phyloP scores from a whole-genome alignment of 352 stramenopile genomes.

The Thalassiosira mediterranea region DNA sequence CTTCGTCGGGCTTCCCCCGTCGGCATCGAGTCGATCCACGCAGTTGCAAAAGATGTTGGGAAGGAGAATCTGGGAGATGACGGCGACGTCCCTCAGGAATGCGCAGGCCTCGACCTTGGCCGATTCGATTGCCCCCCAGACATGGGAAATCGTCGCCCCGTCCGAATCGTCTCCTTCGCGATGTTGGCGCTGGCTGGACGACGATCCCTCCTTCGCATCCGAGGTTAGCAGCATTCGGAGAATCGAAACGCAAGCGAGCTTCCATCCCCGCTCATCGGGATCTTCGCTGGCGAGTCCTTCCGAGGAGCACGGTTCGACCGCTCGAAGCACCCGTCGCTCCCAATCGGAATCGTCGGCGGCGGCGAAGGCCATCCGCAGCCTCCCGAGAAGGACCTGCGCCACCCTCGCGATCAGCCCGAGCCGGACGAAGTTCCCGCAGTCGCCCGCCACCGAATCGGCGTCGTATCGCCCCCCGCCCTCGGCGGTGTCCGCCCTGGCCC shows the following conservation, averaged over 20 bases:
- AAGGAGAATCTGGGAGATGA: slow-evolving; percentile 74
- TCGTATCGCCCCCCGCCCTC: slow-evolving; percentile 48
- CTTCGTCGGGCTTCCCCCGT: slow-evolving; percentile 4
- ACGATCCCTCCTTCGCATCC: background rate
- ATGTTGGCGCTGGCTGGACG: no score
- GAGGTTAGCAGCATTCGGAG: slow-evolving; percentile 25
- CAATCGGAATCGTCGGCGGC: slow-evolving; percentile 10
- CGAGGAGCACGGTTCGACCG: slow-evolving; percentile 12
- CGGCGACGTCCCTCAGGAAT: slow-evolving; percentile 66
- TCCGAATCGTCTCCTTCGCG: no score
- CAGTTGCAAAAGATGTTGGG: slow-evolving; percentile 50
- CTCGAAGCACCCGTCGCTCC: slow-evolving; percentile 22
- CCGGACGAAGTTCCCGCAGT: slow-evolving; percentile 74
- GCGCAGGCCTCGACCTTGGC: slow-evolving; percentile 58
- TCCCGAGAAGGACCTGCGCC: slow-evolving; percentile 72
- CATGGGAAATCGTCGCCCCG: no score
- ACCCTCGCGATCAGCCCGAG: slow-evolving; percentile 73
- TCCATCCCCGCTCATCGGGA: slow-evolving; percentile 45
- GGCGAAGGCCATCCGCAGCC: slow-evolving; percentile 33
- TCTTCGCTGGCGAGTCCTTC: slow-evolving; percentile 12
- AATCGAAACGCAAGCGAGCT: slow-evolving; percentile 33
- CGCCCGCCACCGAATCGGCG: slow-evolving; percentile 62
- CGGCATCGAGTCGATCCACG: slow-evolving; percentile 13
- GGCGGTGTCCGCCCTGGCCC: slow-evolving; percentile 57
- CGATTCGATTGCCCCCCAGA: slow-evolving; percentile 57